These are phyloP conservation scores for Wickerhamomyces chaumierensis DNA, from an alignment of 805 yeast species.

Conservation along the genomic window DNA sequence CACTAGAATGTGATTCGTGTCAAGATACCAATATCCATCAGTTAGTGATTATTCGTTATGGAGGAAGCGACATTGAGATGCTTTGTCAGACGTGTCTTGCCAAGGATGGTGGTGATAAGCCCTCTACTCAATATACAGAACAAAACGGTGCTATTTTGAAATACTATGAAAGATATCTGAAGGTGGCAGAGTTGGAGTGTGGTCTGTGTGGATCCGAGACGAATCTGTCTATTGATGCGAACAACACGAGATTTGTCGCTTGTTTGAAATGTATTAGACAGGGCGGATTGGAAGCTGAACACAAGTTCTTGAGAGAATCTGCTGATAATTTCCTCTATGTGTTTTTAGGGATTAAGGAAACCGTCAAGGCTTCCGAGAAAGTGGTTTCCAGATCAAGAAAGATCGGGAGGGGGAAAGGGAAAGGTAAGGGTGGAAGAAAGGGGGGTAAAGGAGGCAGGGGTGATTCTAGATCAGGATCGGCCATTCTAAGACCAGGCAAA, in stretches of 20 bases:
- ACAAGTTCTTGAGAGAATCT: conserved; percentile 29
- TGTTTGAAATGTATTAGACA: conserved; percentile 33
- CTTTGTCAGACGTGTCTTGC: conserved; percentile 34
- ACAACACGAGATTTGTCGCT: conserved; percentile 19
- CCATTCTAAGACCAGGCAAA: conserved; percentile 8
- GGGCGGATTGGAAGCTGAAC: conserved; percentile 6
- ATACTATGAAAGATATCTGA: conserved; percentile 34
- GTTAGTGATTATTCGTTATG: conserved; percentile 38
- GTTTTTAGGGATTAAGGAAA: conserved; percentile 37
- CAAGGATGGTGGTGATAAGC: conserved; percentile 30
- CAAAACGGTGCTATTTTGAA: conserved; percentile 45
- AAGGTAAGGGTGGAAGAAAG: conserved; percentile 6
- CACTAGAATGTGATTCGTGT: conserved; percentile 45
- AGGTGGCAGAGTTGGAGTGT: conserved; percentile 41
- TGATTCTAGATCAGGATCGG: too few species aligned
- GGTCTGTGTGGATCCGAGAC: conserved; percentile 30
- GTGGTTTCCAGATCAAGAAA: conserved; percentile 21
- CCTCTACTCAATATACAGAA: conserved; percentile 38
- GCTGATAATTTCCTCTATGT: conserved; percentile 35
- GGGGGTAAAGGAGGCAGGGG: too few species aligned
- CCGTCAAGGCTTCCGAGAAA: conserved; percentile 5
- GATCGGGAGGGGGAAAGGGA: conserved; percentile 23
- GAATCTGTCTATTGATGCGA: conserved; percentile 25
- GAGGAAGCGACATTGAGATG: conserved; percentile 42
- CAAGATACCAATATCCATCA: conserved; percentile 41